These are phyloP conservation scores for Pseudotulostoma volvatum DNA, from an alignment of 495 filamentous ascomycete genomes.

Conservation along the genomic window DNA sequence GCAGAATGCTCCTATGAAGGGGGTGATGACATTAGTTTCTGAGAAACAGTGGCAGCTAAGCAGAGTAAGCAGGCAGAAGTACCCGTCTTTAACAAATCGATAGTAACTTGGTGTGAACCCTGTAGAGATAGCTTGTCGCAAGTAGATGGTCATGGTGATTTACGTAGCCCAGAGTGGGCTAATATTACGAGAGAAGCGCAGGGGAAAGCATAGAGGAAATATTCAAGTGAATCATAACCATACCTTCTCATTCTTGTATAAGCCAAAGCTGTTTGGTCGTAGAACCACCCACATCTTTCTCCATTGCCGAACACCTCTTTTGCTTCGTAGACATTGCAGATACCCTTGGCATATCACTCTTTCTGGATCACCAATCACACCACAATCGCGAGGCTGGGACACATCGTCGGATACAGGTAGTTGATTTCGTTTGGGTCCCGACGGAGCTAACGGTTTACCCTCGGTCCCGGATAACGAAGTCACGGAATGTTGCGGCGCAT, in stretches of 20 bases:
- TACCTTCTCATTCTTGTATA: slow-evolving; percentile 81
- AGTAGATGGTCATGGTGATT: too few species aligned
- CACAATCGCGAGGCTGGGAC: slow-evolving; percentile 37
- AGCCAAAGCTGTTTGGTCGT: slow-evolving; percentile 68
- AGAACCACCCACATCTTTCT: slow-evolving; percentile 87
- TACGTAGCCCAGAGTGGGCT: too few species aligned
- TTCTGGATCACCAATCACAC: slow-evolving; percentile 44
- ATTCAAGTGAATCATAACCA: too few species aligned
- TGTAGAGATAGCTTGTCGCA: too few species aligned
- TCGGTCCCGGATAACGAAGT: background rate
- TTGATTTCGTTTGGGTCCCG: slow-evolving; percentile 14
- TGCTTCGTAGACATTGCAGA: slow-evolving; percentile 69
- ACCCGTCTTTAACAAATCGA: too few species aligned
- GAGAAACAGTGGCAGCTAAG: too few species aligned
- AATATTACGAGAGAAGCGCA: background rate
- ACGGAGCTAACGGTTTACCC: slow-evolving; percentile 14
- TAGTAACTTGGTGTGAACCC: too few species aligned
- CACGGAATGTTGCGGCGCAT: slow-evolving; percentile 16
- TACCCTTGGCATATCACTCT: slow-evolving; percentile 85
- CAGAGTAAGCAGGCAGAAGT: too few species aligned
- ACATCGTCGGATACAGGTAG: slow-evolving; percentile 18
- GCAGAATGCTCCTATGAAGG: slow-evolving; percentile 85
- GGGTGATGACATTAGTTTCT: too few species aligned
- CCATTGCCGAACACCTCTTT: slow-evolving; percentile 83
- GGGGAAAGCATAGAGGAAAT: background rate